These are phyloP conservation scores for Closterium sp. DNA, from an alignment of 139 green algal species.

Conservation along the genomic window DNA sequence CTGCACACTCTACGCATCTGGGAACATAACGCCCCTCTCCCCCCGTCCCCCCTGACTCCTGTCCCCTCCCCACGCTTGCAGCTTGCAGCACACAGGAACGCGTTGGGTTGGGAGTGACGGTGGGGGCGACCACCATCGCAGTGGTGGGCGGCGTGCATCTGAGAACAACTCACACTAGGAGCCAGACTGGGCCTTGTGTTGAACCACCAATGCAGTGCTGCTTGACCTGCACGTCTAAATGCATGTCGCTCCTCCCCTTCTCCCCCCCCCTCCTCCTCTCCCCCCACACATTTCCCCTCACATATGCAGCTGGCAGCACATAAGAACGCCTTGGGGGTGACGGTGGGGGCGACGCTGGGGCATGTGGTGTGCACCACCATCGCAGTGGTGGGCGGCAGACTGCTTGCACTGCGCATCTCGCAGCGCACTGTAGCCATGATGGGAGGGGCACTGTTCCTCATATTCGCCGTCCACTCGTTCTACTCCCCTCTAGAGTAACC, in stretches of 20 bases:
- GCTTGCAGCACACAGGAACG: conserved; percentile 77
- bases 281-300: neutral
- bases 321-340: conserved; percentile 86
- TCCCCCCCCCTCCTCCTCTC: too few species aligned
- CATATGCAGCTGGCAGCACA: conserved; percentile 67
- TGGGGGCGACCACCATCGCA: conserved; percentile 88
- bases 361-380: conserved; percentile 89
- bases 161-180: too few species aligned
- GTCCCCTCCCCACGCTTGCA: neutral
- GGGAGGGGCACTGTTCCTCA: conserved; percentile 85
- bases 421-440: conserved; percentile 78
- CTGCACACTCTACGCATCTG: too few species aligned
- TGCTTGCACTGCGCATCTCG: conserved; percentile 88
- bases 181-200: too few species aligned
- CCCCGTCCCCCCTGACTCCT: too few species aligned
- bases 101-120: conserved; percentile 84
- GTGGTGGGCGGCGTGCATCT: conserved; percentile 92
- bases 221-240: too few species aligned
- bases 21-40: too few species aligned
- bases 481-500: conserved; percentile 43
- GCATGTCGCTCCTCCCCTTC: too few species aligned
- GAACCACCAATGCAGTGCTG: too few species aligned
- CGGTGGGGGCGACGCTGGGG: conserved; percentile 86
- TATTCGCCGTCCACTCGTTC: conserved; percentile 79
- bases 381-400: conserved; percentile 88